Evolutionary conservation across 1,284 basidiomycete genomes (phyloP), one percentile per base, ranked within the genome.

Genomic region (Omphalotus olearius): DNA sequence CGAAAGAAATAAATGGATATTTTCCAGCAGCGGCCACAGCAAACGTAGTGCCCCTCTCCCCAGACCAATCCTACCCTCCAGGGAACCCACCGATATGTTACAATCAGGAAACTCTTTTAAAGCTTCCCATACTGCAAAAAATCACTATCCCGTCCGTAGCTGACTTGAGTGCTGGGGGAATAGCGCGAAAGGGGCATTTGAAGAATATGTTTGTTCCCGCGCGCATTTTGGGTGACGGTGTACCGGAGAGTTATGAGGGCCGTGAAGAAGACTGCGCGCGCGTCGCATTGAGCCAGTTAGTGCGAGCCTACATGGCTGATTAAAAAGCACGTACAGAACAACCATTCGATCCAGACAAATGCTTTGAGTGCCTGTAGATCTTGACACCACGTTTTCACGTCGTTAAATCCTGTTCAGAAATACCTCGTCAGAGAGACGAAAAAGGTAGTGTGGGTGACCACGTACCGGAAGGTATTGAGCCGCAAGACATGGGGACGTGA

Each of bases 281-380:
- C 26, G 26, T 5, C 26, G 5, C 26, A 28, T 38, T 25, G 20
- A 44, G 17, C 36, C 17, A 45, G 33, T 10, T 36, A 45, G 48
- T 41, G 30, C 48, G 49, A 44, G 33, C 28, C 38, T 45, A 48
- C 20, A 11, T n/a, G 26, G 45, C 47, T 37, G 16, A 33, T 17
- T 23, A 41, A 37, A 26, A n/a, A 41, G 26, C 23, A 72, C 78
- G 30, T 57, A 82, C 80, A 65, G 13, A 75, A 63, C 20, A 77
- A 49, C 66, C 79, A 82, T 61, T 79, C 75, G 43, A 82, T 64
- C 81, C 80, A 83, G 30, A 82, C 73, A 55, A 82, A 71, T 16
- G 72, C 67, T 57, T 80, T 80, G 54, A 82, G 70, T 6, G 72
- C 77, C 57, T 80, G 75, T 11, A 80, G 62, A 54, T 79, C 70